Base-by-base conservation (phyloP, 257 asterid genomes). In the Salvia splendens region DNA sequence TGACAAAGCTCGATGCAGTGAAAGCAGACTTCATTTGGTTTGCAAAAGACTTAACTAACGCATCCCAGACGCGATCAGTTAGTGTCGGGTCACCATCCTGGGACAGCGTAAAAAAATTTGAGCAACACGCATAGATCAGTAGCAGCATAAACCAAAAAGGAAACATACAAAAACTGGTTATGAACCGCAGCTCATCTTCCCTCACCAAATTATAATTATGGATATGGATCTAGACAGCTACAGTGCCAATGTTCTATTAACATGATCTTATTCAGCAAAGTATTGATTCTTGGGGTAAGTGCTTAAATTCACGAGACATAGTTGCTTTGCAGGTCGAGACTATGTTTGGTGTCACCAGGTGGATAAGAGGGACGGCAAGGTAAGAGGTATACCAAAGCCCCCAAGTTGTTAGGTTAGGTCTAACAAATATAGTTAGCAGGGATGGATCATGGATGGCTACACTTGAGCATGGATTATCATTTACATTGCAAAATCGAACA, bases 61-160 rank as follows among this genome's bases (percentile, higher is more conserved):
- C 96, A 72, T 91, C 96, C 98, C 98, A 91, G 70, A 91, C 87
- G 70, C 96, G 93, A 73, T 88, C 96, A 2, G 98, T 94, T 73
- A 94, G 80, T 69, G 74, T 78, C 9, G 93, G 96, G 72, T 91
- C 99, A 72, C 88, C 96, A 74, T 87, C 99, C 99, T 94, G 81
- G 74, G 62, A 58, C 53, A 75, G 64, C 64, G 78, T 12, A 59
- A 63, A 51, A 74, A 61, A 7, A 57, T 80, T 24, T 24, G 67
- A 80, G 81, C 54, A 45, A 11, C 62, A 60, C 41, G 43, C 36
- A 48, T 3, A 64, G 38, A 48, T 41, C 5, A 49, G 59, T 45
- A 49, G 64, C 47, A 55, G 38, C 47, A 16, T 5, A 43, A 8
- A 36, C 35, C 41, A 48, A 32, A 28, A 28, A 10, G 20, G 6